Conservation (phyloP, 2,329 filamentous ascomycete genomes). For the Pochonia chlamydosporia region DNA sequence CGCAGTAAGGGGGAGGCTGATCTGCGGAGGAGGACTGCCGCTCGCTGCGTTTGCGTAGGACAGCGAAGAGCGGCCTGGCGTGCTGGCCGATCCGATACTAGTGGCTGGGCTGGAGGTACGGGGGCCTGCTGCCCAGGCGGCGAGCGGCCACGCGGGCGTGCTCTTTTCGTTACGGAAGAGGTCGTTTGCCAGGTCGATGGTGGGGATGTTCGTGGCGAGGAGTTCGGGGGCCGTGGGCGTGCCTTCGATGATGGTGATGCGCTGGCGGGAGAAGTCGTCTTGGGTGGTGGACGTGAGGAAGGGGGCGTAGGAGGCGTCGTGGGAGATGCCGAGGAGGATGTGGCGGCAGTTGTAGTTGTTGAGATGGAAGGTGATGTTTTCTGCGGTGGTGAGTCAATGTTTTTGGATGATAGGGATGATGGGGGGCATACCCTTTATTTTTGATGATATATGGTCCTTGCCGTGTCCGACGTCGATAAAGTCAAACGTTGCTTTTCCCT, state of each 20-base stretch:
- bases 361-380: slow-evolving; percentile 50
- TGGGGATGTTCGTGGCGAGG: slow-evolving; percentile 36
- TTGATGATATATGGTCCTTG: slow-evolving; percentile 53
- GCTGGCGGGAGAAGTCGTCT: slow-evolving; percentile 34
- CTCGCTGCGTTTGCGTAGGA: slow-evolving; percentile 37
- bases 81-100: slow-evolving; percentile 11
- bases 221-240: slow-evolving; percentile 45
- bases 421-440: slow-evolving; percentile 47
- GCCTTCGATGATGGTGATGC: slow-evolving; percentile 51
- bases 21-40: slow-evolving; percentile 27
- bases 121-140: slow-evolving; percentile 7
- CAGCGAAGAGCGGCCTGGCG: slow-evolving; percentile 7
- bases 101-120: slow-evolving; percentile 11
- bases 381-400: slow-evolving; percentile 21
- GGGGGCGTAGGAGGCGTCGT: slow-evolving; percentile 55
- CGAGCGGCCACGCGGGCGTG: slow-evolving; percentile 10
- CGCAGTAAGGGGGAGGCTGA: slow-evolving; percentile 32
- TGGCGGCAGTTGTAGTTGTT: slow-evolving; percentile 57
- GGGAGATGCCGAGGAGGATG: slow-evolving; percentile 55
- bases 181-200: slow-evolving; percentile 37
- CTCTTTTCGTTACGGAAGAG: slow-evolving; percentile 52
- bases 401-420: too few relatives aligned
- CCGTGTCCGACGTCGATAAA: slow-evolving; percentile 55
- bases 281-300: slow-evolving; percentile 50
- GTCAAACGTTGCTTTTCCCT: slow-evolving; percentile 53